These are phyloP conservation scores for Dissoconium aciculare DNA, from an alignment of 2,329 filamentous ascomycete species.

Conservation along the genomic window DNA sequence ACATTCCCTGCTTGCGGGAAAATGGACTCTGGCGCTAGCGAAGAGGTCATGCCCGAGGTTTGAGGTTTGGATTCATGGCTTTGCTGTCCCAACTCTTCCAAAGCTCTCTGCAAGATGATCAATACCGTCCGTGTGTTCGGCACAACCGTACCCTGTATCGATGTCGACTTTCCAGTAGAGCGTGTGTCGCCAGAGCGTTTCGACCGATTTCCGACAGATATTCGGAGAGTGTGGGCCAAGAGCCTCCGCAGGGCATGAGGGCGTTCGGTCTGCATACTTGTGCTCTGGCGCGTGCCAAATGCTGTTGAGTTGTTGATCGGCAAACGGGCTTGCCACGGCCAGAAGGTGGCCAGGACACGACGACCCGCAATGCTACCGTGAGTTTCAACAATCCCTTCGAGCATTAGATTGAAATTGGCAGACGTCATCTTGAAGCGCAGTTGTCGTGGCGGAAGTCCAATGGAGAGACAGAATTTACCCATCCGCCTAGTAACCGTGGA, in stretches of 20 bases:
- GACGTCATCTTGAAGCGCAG: slow-evolving; percentile 13
- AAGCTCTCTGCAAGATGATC: slow-evolving; percentile 13
- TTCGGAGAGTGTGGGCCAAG: too few species aligned
- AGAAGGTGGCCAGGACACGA: slow-evolving; percentile 32
- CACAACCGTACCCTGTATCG: slow-evolving; percentile 13
- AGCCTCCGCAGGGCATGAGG: too few species aligned
- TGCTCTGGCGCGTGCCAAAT: too few species aligned
- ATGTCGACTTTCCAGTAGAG: slow-evolving; percentile 2
- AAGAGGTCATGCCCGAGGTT: background rate
- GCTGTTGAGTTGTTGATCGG: too few species aligned
- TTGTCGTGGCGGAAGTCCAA: background rate
- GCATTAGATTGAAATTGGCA: slow-evolving; percentile 36
- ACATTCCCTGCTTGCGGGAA: background rate
- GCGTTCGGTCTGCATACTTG: too few species aligned
- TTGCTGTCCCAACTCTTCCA: slow-evolving; percentile 9
- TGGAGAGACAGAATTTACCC: slow-evolving; percentile 8
- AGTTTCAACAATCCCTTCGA: slow-evolving; percentile 39
- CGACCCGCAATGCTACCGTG: slow-evolving; percentile 35
- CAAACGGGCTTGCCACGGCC: slow-evolving; percentile 22
- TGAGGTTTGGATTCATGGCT: background rate
- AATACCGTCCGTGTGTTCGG: slow-evolving; percentile 14
- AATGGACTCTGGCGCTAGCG: background rate
- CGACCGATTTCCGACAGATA: too few species aligned
- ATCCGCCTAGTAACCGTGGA: slow-evolving; percentile 9
- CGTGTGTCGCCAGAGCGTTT: too few species aligned